Evolutionary conservation across 2,329 filamentous ascomycete genomes (phyloP).

Genomic region (Cordyceps fumosorosea): DNA sequence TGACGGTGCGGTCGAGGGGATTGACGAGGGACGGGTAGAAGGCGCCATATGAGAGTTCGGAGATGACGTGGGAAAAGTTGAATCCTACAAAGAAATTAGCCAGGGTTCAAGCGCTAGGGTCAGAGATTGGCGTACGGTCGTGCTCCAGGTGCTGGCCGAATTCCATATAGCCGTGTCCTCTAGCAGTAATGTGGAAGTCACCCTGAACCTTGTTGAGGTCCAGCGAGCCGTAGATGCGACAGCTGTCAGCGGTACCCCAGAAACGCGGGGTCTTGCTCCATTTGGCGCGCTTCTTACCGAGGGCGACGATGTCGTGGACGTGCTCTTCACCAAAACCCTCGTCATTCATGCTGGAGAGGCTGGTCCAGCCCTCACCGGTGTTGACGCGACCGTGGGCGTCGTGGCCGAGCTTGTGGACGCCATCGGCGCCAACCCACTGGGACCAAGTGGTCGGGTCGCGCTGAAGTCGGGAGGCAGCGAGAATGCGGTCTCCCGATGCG

Average conservation of each 20-base stretch:
- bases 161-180: slow-evolving; percentile 91
- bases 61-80: slow-evolving; percentile 97
- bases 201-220: slow-evolving; percentile 96
- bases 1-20: slow-evolving; percentile 86
- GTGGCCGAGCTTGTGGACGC: slow-evolving; percentile 53
- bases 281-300: slow-evolving; percentile 56
- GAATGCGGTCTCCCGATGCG: slow-evolving; percentile 83
- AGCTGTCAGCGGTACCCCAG: slow-evolving; percentile 59
- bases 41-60: slow-evolving; percentile 93
- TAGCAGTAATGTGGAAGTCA: slow-evolving; percentile 94
- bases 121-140: neutral
- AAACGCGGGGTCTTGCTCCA: slow-evolving; percentile 71
- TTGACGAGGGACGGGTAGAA: slow-evolving; percentile 92
- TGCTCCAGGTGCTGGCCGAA: slow-evolving; percentile 71
- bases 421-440: slow-evolving; percentile 72
- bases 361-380: slow-evolving; percentile 52
- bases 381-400: slow-evolving; percentile 49
- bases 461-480: slow-evolving; percentile 67
- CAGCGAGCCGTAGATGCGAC: slow-evolving; percentile 82
- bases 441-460: slow-evolving; percentile 74
- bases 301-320: slow-evolving; percentile 81
- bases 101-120: neutral
- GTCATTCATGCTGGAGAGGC: slow-evolving; percentile 38
- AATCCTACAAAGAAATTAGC: slow-evolving; percentile 53
- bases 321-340: slow-evolving; percentile 74